Evolutionary conservation across 2,329 filamentous ascomycete species (phyloP), one percentile per base, ranked within the genome.

Genomic region (Pseudogymnoascus sp.): DNA sequence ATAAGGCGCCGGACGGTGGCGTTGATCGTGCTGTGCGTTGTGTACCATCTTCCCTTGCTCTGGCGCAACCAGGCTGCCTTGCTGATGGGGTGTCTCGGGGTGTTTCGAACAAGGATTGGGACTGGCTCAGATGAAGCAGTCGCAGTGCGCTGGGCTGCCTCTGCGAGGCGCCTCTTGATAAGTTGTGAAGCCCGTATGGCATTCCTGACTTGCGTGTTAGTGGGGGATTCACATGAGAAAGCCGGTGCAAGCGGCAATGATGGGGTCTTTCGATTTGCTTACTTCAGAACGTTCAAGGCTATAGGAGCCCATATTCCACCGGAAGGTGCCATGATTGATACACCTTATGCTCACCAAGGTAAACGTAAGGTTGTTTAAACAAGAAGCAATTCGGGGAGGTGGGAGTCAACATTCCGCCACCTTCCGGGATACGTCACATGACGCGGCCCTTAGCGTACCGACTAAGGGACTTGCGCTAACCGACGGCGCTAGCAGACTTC

Each of bases 21-120:
- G 59, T 82, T 80, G 71, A 86, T 84, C 41, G 78, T 76, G 64
- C 68, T 69, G 79, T 79, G 69, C 33, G 85, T 88, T 31, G 82
- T 85, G 73, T 85, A 88, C 76, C 82, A 84, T 66, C 85, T 80
- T 68, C 83, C 84, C 66, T 87, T 86, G 68, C 77, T 79, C 72
- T 89, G 87, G 66, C 83, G 83, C 66, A 89, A 82, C 61, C 80
- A 80, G 55, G 86, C 86, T 64, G 82, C 77, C 41, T 83, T 84
- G 70, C 85, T 85, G 11, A 73, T 67, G 21, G 71, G 83, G 64
- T 88, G 85, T 41, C 80, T 80, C 7, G 80, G 78, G 31, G 79
- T 75, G 66, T 81, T 80, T 66, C 84, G 83, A 38, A 80, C 82
- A 68, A 86, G 82, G 25, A 83, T 78, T 16, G 86, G 85, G 71